phyloP scores from a whole-genome alignment of 192 early-diverging fungal genomes.

The Chytriomyces sp. region DNA sequence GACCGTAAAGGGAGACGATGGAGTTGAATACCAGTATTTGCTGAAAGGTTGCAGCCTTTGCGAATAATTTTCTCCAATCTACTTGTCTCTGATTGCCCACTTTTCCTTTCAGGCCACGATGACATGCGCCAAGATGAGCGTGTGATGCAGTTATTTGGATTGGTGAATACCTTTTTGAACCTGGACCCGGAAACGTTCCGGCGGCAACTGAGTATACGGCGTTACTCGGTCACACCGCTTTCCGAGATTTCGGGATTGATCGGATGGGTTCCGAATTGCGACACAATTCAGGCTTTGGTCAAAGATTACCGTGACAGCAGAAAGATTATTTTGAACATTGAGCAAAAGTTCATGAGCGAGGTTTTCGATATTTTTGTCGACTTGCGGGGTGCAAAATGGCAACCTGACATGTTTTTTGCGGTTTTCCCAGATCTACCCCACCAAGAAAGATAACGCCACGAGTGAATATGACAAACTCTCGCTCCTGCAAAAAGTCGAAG shows the following conservation, averaged over 20 bases:
- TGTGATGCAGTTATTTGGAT: conserved; percentile 90
- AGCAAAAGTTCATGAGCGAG: conserved; percentile 76
- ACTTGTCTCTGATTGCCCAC: not conserved
- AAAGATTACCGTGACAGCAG: conserved; percentile 73
- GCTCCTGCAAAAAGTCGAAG: conserved; percentile 79
- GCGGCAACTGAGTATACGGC: conserved; percentile 78
- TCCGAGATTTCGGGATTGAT: conserved; percentile 86
- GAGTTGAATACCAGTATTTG: conserved; percentile 80
- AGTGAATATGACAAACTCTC: conserved; percentile 69
- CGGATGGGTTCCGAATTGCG: conserved; percentile 80
- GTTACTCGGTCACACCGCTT: conserved; percentile 80
- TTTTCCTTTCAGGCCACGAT: conserved; percentile 61
- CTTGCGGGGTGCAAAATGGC: not conserved
- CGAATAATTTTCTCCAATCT: not conserved
- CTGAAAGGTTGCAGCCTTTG: conserved; percentile 69
- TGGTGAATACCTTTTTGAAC: conserved; percentile 80
- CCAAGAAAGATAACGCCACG: conserved; percentile 34
- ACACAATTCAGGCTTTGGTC: conserved; percentile 77
- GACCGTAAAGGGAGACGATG: conserved; percentile 78
- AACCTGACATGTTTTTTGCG: not conserved
- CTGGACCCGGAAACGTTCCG: conserved; percentile 78
- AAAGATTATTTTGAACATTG: conserved; percentile 76
- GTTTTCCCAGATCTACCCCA: conserved; percentile 68
- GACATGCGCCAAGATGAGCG: conserved; percentile 92
- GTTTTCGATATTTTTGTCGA: conserved; percentile 29